Conservation (phyloP, 495 filamentous ascomycete genomes). For the Aspergillus steynii region DNA sequence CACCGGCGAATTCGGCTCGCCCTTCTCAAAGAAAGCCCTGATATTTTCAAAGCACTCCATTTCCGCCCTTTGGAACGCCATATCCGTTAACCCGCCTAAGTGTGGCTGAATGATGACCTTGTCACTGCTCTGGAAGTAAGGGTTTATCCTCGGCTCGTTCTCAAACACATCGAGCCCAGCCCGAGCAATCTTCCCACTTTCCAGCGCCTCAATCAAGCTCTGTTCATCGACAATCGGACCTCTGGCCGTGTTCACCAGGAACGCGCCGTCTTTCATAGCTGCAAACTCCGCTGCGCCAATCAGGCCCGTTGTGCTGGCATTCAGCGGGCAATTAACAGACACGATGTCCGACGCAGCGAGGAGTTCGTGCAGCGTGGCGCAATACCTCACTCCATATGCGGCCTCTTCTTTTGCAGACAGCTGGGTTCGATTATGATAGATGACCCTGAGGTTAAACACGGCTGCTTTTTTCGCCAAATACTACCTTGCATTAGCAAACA, state of each 20-base stretch:
- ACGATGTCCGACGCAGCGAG: slow-evolving; percentile 59
- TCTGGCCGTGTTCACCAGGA: slow-evolving; percentile 63
- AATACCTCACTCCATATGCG: slow-evolving; percentile 16
- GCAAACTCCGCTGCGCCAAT: slow-evolving; percentile 55
- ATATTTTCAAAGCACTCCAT: slow-evolving; percentile 44
- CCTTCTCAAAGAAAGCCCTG: slow-evolving; percentile 32
- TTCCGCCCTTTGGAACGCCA: slow-evolving; percentile 34
- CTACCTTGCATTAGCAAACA: slow-evolving; percentile 15
- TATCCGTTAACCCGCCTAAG: slow-evolving; percentile 32
- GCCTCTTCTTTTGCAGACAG: slow-evolving; percentile 39
- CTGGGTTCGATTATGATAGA: slow-evolving; percentile 57
- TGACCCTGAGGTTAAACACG: slow-evolving; percentile 55
- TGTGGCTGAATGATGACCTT: slow-evolving; percentile 26
- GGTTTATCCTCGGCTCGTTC: slow-evolving; percentile 56
- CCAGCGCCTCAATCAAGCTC: slow-evolving; percentile 52
- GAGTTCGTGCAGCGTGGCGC: slow-evolving; percentile 29
- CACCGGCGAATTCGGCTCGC: slow-evolving; percentile 35
- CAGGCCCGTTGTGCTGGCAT: slow-evolving; percentile 40
- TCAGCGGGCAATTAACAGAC: slow-evolving; percentile 64
- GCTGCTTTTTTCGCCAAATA: slow-evolving; percentile 37
- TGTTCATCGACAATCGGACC: slow-evolving; percentile 62
- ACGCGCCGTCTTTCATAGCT: slow-evolving; percentile 60
- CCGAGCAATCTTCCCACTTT: slow-evolving; percentile 48
- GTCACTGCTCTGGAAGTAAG: slow-evolving; percentile 19
- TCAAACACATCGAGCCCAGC: slow-evolving; percentile 61